Evolutionary conservation across 2,329 filamentous ascomycete species (phyloP).

Genomic region (Clonostachys rhizophaga): DNA sequence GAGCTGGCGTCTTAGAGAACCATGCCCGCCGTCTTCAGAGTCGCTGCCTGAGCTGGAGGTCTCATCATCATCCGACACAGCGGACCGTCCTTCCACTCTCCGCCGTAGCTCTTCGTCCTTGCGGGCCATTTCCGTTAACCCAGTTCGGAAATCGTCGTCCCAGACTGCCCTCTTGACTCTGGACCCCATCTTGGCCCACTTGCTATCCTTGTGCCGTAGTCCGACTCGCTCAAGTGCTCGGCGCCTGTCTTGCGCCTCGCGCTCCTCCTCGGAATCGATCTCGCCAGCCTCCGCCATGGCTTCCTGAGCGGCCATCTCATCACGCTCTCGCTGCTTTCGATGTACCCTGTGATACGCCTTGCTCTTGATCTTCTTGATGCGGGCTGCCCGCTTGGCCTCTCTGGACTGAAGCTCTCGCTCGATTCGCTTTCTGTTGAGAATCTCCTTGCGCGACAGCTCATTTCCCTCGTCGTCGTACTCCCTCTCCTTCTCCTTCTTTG

Average conservation of each 20-base stretch:
- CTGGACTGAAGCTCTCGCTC: slow-evolving; percentile 82
- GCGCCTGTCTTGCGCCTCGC: slow-evolving; percentile 63
- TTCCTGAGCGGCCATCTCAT: slow-evolving; percentile 46
- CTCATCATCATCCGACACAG: slow-evolving; percentile 32
- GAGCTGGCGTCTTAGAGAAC: slow-evolving; percentile 41
- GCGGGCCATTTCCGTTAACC: slow-evolving; percentile 75
- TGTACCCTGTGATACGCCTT: slow-evolving; percentile 92
- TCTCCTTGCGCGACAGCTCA: slow-evolving; percentile 65
- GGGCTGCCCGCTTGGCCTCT: slow-evolving; percentile 82
- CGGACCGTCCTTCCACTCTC: slow-evolving; percentile 68
- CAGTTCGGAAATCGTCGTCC: slow-evolving; percentile 81
- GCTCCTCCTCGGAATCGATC: slow-evolving; percentile 61
- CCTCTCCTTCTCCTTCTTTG: slow-evolving; percentile 46
- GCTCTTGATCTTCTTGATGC: slow-evolving; percentile 98
- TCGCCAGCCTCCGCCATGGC: slow-evolving; percentile 52
- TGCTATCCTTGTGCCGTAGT: slow-evolving; percentile 79
- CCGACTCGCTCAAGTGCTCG: slow-evolving; percentile 83
- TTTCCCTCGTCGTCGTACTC: slow-evolving; percentile 68
- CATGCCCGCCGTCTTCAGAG: slow-evolving; percentile 52
- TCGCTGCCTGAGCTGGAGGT: slow-evolving; percentile 39
- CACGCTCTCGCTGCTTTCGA: slow-evolving; percentile 63
- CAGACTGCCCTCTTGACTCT: slow-evolving; percentile 75
- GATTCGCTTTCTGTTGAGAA: slow-evolving; percentile 70
- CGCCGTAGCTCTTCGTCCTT: slow-evolving; percentile 77
- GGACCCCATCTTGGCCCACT: slow-evolving; percentile 84